Base-by-base conservation (phyloP, 2,329 filamentous ascomycete genomes). In the Fusarium decemcellulare region DNA sequence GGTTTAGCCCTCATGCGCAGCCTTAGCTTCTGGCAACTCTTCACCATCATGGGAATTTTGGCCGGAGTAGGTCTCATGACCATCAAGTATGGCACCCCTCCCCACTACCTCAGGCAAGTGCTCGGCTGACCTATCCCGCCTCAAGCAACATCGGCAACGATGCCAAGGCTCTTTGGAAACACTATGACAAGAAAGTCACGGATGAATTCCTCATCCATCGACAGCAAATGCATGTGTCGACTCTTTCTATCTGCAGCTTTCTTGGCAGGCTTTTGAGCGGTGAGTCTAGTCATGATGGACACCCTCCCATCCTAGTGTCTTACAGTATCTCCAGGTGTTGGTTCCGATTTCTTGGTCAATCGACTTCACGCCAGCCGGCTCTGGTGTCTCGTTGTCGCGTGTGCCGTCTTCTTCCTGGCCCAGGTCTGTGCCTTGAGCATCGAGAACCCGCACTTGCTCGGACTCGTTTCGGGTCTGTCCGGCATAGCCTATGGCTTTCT, bases 51-150 rank as follows among this genome's bases (percentile, higher is more conserved):
- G 87, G 94, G 91, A 40, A 88, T 98, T n/a, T 84, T 98, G 67
- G 94, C 94, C 6, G 96, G 96, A 55, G 92, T 98, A 73, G 96
- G 96, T 11, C 83, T 99, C 70, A 99, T 99, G 96, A 98, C 95
- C 1, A 99, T 99, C 82, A 99, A 99, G 94, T 97, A 86, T 80
- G 92, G 42, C 44, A 11, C 27, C 18, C 18, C 46, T 36, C 30
- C 30, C 32, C 52, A 23, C 55, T 14, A 36, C 16, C 37, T 56
- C 59, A 23, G 53, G 42, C 32, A 46, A 58, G 5, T n/a, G 15
- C 56, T 36, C 60, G 43, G 54, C 66, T 62, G 54, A 73, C 57
- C 52, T 14, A 23, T 51, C 11, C 23, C 23, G 23, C 23, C 23
- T 43, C 23, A 72, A 97, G 94, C 83, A 99, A 99, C 74, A 97